Base-by-base conservation (phyloP, 139 green algal genomes). In the Volvox reticuliferus region DNA sequence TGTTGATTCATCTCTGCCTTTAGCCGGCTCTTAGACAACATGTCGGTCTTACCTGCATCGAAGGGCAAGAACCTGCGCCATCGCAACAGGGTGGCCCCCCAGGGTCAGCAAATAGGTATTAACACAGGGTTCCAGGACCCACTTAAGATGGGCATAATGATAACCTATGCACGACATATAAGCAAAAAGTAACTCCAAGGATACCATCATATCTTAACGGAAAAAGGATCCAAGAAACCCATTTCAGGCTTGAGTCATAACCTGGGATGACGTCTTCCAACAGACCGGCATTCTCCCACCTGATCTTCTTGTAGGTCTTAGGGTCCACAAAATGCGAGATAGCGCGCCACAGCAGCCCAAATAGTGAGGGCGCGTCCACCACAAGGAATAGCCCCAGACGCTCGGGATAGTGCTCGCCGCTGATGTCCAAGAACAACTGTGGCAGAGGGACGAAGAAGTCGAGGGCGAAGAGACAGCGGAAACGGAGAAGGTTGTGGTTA, bases 391-490 rank as follows among this genome's bases (percentile, higher is more conserved):
- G 82, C 21, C 94, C 96, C 88, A 98, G 93, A 0, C 96, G 92
- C 92, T 98, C 96, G 3, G 96, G 96, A 84, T 98, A 98, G 91
- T 98, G 95, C 62, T 88, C 80, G 0, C 94, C 96, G 1, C 88
- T 93, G 26, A 98, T 76, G 71, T 96, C 91, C 33, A 97, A 89
- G 92, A 98, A 98, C 6, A 96, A 88, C 88, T 92, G 79, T n/a
- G 50, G 50, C 50, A 22, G 28, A 37, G 78, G 37, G 78, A 33
- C 36, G 36, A 17, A 36, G 78, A 44, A 32, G 36, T 1, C 36
- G 36, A 12, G 75, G 75, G 32, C 14, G n/a, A n/a, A n/a, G n/a
- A n/a, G n/a, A n/a, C n/a, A n/a, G n/a, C n/a, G n/a, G n/a, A n/a
- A 79, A 79, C 16, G 73, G 73, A 35, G 1, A 18, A 79, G 19